Percentiles rank a stretch among this genome's conserved stretches.
Evolutionary conservation across 139 green algal species (phyloP).

Genomic region (Marvania coccoides): DNA sequence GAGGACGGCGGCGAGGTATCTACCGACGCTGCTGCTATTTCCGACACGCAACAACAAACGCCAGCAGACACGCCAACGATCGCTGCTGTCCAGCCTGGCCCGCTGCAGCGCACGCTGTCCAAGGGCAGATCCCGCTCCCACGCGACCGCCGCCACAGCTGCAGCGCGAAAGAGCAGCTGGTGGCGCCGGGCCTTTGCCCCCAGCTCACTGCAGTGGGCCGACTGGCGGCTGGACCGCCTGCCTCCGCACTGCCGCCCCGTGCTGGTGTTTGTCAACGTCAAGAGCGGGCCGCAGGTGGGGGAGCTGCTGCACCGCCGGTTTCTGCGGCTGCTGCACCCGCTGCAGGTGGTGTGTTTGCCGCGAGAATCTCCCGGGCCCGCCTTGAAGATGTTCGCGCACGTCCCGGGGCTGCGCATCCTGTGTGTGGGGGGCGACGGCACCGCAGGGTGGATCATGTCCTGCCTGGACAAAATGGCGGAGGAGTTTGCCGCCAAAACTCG

Average conservation of each 20-base stretch:
- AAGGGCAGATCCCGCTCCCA: neutral
- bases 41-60: neutral
- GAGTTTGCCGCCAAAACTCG: neutral
- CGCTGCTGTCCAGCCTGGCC: neutral
- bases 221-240: constrained; percentile 15
- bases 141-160: neutral
- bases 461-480: constrained; percentile 28
- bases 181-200: constrained; percentile 4
- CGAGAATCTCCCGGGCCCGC: constrained; percentile 52
- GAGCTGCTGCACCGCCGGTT: constrained; percentile 43
- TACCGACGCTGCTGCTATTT: too few relatives aligned
- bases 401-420: constrained; percentile 54
- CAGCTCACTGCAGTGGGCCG: constrained; percentile 7
- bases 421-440: constrained; percentile 77
- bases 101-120: neutral
- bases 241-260: constrained; percentile 28
- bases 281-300: constrained; percentile 63
- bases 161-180: constrained; percentile 7
- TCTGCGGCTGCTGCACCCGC: constrained; percentile 69
- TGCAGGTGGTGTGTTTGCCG: constrained; percentile 68
- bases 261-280: constrained; percentile 71
- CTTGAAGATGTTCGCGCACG: constrained; percentile 53
- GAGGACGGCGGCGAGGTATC: neutral
- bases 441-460: constrained; percentile 61
- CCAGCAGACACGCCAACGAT: constrained; percentile 5